A percentile compares a stretch with the other conserved stretches of the same genome.
These are phyloP conservation scores for Panicum hallii DNA, from an alignment of 202 grass and related monocot species.

Conservation along the genomic window DNA sequence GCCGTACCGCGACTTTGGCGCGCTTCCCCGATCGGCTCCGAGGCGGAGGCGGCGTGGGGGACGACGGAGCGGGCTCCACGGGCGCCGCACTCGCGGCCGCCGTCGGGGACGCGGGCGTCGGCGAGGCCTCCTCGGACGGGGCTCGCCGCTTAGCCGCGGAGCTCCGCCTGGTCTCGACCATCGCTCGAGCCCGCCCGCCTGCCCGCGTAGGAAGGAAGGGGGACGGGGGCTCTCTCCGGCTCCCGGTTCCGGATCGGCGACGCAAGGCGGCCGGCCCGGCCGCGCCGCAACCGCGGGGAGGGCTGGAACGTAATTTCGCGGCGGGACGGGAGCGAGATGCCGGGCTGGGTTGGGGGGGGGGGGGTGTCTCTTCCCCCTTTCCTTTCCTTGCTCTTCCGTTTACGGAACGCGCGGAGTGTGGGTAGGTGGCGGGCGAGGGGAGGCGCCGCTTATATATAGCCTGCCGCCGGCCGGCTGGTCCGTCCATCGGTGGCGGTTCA, in stretches of 20 bases:
- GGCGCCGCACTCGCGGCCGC: background rate
- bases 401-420: background rate
- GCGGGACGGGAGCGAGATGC: slow-evolving; percentile 17
- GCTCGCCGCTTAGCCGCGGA: slow-evolving; percentile 59
- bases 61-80: slow-evolving; percentile 4
- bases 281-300: background rate
- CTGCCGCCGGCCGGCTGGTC: background rate
- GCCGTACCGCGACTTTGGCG: slow-evolving; percentile 53
- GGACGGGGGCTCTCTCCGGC: background rate
- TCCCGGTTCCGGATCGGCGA: slow-evolving; percentile 41
- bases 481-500: slow-evolving; percentile 17
- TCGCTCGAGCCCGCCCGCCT: slow-evolving; percentile 27
- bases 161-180: slow-evolving; percentile 91
- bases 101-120: background rate
- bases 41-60: background rate
- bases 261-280: background rate
- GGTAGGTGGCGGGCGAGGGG: slow-evolving; percentile 26
- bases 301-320: slow-evolving; percentile 43
- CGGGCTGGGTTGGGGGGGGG: background rate
- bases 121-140: slow-evolving; percentile 27
- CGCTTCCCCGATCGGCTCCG: slow-evolving; percentile 61
- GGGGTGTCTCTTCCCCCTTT: background rate
- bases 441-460: background rate
- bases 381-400: background rate
- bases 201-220: background rate